Conservation (phyloP, 208 protist genomes). For the Balamuthia mandrillaris region DNA sequence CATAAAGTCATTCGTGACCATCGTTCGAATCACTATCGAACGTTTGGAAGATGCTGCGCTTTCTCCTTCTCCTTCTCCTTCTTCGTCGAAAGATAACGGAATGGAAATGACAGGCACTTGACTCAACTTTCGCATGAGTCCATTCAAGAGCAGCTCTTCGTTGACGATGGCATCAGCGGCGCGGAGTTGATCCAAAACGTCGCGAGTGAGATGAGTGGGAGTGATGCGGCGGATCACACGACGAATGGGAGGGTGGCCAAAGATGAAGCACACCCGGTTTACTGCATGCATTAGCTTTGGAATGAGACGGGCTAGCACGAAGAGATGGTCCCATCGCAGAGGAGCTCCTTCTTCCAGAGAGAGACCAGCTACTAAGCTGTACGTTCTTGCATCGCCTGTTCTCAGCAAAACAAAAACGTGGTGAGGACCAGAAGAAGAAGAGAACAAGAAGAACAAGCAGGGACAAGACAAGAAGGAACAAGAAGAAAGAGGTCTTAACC, state of each 20-base stretch:
- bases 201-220: constrained; percentile 70
- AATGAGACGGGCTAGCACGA: constrained; percentile 79
- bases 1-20: constrained; percentile 96
- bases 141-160: constrained; percentile 71
- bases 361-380: no score
- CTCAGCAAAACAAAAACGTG: no score
- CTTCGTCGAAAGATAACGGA: constrained; percentile 81
- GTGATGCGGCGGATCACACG: no score
- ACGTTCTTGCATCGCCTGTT: no score
- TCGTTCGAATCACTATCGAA: constrained; percentile 88
- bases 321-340: constrained; percentile 72
- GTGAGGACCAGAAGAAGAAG: no score
- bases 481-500: no score
- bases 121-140: constrained; percentile 79
- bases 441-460: no score
- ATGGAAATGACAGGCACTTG: constrained; percentile 90
- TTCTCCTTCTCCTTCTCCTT: constrained; percentile 54
- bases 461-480: no score
- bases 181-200: constrained; percentile 83
- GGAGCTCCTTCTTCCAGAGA: no score
- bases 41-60: no score
- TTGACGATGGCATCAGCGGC: constrained; percentile 85
- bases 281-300: constrained; percentile 81
- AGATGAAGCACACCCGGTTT: constrained; percentile 89
- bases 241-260: no score